Base-by-base conservation (phyloP, 305 asterid species). In the Caryopteris hybrid region DNA sequence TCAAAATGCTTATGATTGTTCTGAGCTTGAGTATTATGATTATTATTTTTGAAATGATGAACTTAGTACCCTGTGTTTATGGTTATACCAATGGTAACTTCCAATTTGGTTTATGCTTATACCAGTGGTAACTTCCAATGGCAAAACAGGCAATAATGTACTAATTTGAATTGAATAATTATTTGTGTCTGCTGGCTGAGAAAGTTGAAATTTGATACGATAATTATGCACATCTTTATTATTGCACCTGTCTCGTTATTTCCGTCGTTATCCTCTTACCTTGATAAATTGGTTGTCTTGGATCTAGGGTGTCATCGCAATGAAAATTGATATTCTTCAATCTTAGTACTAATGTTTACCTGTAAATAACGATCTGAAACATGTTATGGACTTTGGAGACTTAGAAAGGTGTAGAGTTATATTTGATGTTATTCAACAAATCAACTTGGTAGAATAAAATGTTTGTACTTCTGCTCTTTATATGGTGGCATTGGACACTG, bases 321-420 rank as follows among this genome's bases (percentile, higher is more conserved):
- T 27, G 61, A 54, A 25, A 54, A 13, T 20, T 52, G 38, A 12
- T 50, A 11, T 17, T 42, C 2, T 52, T 23, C 25, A 39, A 10
- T 58, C 9, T 54, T 10, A 25, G 5, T 11, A 10, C 21, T 39
- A 38, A 39, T 60, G 9, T 46, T 43, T 76, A 56, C 47, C 31
- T 25, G 64, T 42, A 36, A 42, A 55, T 72, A 25, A 31, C 48
- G 14, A 58, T 16, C 56, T 71, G 48, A 62, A 50, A 60, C 12
- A 8, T 38, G 6, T 52, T 16, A 25, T 34, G 38, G 12, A 55
- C 43, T 16, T 36, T 34, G 38, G 12, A 55, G 55, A 59, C 42
- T 6, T 60, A 14, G 33, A 56, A 33, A 66, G 36, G 29, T 10
- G 21, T 54, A 48, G 21, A 21, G 64, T 53, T 34, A 21, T 45